Conservation (phyloP, 73 alveolate genomes). For the Paramecium bursaria region DNA sequence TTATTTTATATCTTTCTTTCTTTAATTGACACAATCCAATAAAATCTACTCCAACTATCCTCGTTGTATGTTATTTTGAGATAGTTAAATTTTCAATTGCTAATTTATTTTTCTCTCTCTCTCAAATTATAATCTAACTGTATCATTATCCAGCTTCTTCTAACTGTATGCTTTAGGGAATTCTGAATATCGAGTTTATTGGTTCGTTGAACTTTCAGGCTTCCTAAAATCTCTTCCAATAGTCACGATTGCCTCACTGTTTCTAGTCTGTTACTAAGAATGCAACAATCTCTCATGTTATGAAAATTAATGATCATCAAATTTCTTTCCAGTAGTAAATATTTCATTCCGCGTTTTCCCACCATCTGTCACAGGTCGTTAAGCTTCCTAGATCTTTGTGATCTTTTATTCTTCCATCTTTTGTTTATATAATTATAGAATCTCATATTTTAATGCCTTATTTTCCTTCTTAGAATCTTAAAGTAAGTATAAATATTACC, state of each 20-base stretch:
- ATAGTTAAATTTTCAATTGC: constrained; percentile 20
- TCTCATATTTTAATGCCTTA: constrained; percentile 68
- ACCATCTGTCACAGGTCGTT: background rate
- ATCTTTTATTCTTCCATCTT: constrained; percentile 58
- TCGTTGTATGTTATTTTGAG: constrained; percentile 54
- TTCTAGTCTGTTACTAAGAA: background rate
- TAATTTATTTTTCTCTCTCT: constrained; percentile 11
- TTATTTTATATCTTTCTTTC: constrained; percentile 55
- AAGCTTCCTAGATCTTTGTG: too few relatives aligned
- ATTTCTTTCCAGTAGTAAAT: constrained; percentile 22
- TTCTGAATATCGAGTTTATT: background rate
- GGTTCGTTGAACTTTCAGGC: background rate
- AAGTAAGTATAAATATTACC: constrained; percentile 22
- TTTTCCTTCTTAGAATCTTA: constrained; percentile 68
- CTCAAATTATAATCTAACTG: background rate
- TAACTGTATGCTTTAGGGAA: background rate
- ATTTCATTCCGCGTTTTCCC: constrained; percentile 50
- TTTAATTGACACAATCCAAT: constrained; percentile 59
- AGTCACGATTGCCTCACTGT: constrained; percentile 14
- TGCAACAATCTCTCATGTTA: too few relatives aligned
- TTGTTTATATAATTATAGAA: constrained; percentile 59
- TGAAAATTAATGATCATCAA: too few relatives aligned
- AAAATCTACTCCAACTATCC: constrained; percentile 59
- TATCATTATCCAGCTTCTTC: background rate
- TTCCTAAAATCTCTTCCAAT: constrained; percentile 17